Evolutionary conservation across 1,284 basidiomycete species (phyloP), one percentile per base, ranked within the genome.

Genomic region (Puccinia triticina): DNA sequence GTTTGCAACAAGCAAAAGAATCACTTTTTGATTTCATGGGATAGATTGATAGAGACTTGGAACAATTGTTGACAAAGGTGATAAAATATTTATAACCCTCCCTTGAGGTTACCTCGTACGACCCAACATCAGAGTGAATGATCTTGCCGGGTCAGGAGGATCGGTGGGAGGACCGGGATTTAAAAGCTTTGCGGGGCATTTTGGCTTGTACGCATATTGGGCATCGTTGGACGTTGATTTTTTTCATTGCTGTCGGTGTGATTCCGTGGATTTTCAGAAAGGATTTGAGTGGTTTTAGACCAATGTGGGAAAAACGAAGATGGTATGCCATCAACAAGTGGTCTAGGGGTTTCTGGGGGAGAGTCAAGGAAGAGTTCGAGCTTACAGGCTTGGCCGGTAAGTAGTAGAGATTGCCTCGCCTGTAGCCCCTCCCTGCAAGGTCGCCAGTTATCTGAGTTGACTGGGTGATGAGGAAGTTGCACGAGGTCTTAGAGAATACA

Each of bases 61-160:
- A 67, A 37, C 64, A 67, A 23, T 67, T 32, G 40, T 67, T n/a
- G 11, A 67, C 64, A 37, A 67, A 40, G 16, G 64, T 40, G 40
- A 67, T n/a, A 21, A 34, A 67, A 29, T 67, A 67, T 37, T 67
- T 67, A 21, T 67, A 67, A 2, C 40, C 34, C 23, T 67, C 64
- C 40, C 64, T 37, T 37, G 64, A 67, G 40, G 32, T 16, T 18
- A 67, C 64, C 16, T 67, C n/a, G 40, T 18, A 67, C 5, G 64
- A 67, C 21, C 64, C 64, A 2, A 67, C 29, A 18, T 67, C 64
- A 4, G 64, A 67, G 34, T 67, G 64, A 40, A 67, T 67, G 8
- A 67, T 18, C 32, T 37, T 8, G 7, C 64, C 64, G 11, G 64
- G 32, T 2, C 21, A 3, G 8, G 11, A 10, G 8, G 32, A 7